These are phyloP conservation scores for Avicennia marina DNA, from an alignment of 257 asterid genomes.

Conservation along the genomic window DNA sequence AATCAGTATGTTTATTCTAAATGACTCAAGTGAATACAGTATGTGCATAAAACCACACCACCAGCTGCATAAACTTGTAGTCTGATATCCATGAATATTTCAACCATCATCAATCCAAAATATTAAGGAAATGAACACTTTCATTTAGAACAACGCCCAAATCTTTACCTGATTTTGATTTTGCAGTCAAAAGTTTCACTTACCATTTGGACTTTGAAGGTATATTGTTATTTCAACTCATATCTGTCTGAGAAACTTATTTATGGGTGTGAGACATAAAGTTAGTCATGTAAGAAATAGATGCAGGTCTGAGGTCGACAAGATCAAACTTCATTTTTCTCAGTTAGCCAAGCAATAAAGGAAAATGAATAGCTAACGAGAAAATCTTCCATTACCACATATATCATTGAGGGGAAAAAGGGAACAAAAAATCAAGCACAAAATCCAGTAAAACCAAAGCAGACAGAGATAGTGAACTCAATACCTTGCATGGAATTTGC, in stretches of 20 bases:
- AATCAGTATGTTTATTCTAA: no score
- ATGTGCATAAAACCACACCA: no score
- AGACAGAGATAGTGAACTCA: background rate
- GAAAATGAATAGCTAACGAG: no score
- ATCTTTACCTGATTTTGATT: background rate
- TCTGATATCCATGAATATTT: no score
- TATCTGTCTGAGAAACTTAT: no score
- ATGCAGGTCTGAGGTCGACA: no score
- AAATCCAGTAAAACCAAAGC: background rate
- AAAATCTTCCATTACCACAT: background rate
- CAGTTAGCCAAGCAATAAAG: background rate
- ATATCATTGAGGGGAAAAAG: background rate
- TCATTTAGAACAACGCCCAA: background rate
- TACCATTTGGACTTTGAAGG: no score
- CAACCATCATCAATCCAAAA: background rate
- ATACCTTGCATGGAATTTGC: conserved; percentile 88
- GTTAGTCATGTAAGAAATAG: no score
- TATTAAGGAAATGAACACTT: background rate
- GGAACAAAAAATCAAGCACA: background rate
- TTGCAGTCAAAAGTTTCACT: background rate
- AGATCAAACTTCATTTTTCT: no score
- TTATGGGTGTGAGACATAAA: no score
- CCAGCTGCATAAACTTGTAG: no score
- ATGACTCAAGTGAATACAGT: no score
- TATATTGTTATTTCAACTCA: background rate